Conservation (phyloP, 768 basidiomycete species). For the Gymnopilus dilepis region DNA sequence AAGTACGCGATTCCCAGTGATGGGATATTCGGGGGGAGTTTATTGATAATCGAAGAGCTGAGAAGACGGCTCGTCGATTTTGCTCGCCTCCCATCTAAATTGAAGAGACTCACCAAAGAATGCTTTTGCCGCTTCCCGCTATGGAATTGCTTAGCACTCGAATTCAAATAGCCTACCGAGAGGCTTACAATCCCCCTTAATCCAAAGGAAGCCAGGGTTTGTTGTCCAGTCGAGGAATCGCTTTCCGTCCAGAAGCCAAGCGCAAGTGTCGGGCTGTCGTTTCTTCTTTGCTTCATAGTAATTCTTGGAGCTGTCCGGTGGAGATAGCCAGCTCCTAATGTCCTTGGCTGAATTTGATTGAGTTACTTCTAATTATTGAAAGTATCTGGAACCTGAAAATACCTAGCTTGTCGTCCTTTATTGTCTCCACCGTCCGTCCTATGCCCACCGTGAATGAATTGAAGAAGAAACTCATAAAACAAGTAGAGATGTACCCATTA, state of each 20-base stretch:
- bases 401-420: no score
- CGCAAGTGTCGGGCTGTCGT: not conserved
- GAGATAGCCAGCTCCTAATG: not conserved
- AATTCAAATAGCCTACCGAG: not conserved
- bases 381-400: no score
- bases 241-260: not conserved
- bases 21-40: not conserved
- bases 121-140: not conserved
- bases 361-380: no score
- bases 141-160: no score
- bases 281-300: not conserved
- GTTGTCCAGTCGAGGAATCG: not conserved
- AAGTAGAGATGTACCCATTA: constrained; percentile 1
- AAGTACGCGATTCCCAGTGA: not conserved
- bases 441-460: no score
- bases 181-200: not conserved
- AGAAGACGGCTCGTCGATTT: not conserved
- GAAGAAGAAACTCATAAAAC: no score
- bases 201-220: not conserved
- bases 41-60: not conserved
- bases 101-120: not conserved
- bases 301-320: not conserved
- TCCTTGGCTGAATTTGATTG: not conserved
- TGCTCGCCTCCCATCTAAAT: not conserved
- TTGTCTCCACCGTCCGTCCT: no score